Evolutionary conservation across 768 basidiomycete genomes (phyloP).

Genomic region (Panaeolus cyanescens): DNA sequence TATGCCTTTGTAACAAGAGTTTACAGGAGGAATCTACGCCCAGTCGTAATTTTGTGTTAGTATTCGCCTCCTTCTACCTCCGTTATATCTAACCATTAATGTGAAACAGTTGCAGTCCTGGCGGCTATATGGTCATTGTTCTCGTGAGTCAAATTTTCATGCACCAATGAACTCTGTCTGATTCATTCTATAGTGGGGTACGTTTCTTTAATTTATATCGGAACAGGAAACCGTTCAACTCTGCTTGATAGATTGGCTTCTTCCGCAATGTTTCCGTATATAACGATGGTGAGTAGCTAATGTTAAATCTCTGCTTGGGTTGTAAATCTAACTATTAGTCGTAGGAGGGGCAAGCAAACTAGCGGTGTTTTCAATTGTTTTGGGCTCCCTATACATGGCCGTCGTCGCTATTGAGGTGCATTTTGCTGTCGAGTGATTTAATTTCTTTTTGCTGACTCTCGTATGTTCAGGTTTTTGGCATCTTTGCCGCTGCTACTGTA

Average conservation of each 20-base stretch:
- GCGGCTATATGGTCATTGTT: slow-evolving; percentile 62
- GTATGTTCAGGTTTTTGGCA: slow-evolving; percentile 43
- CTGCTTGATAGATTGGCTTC: slow-evolving; percentile 51
- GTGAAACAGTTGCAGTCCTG: slow-evolving; percentile 39
- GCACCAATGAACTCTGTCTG: background rate
- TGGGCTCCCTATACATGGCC: slow-evolving; percentile 59
- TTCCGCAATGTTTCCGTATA: slow-evolving; percentile 57
- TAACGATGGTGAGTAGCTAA: slow-evolving; percentile 42
- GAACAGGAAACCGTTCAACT: background rate
- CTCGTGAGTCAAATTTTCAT: slow-evolving; percentile 47
- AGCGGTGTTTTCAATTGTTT: slow-evolving; percentile 54
- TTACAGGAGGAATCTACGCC: slow-evolving; percentile 60
- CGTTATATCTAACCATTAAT: background rate
- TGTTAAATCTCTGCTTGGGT: background rate
- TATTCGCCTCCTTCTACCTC: slow-evolving; percentile 6
- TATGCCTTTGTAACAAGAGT: slow-evolving; percentile 61
- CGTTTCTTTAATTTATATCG: slow-evolving; percentile 15
- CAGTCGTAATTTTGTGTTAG: slow-evolving; percentile 53
- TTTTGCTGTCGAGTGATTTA: background rate
- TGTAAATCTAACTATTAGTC: background rate
- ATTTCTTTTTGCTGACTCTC: background rate
- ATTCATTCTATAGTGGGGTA: slow-evolving; percentile 29
- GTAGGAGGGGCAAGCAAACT: slow-evolving; percentile 45
- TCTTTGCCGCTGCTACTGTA: slow-evolving; percentile 52
- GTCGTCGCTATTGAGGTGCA: slow-evolving; percentile 51